Evolutionary conservation across 345 rosid genomes (phyloP).

Genomic region (Punica granatum): DNA sequence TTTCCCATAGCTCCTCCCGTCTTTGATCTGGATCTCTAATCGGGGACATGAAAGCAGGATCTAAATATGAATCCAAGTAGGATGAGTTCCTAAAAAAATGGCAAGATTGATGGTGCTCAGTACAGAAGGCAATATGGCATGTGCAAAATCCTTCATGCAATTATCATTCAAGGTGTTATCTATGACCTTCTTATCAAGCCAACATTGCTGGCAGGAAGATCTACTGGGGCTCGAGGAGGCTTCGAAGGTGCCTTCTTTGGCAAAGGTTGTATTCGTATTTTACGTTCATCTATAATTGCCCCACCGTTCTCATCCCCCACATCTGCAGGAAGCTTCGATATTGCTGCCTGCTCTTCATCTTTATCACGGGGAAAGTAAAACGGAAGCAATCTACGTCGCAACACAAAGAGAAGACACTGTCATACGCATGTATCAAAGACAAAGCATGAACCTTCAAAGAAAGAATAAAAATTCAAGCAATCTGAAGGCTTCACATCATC

Average conservation of each 20-base stretch:
- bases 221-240: conserved; percentile 51
- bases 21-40: conserved; percentile 96
- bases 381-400: conserved; percentile 68
- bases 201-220: conserved; percentile 61
- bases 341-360: conserved; percentile 83
- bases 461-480: background rate
- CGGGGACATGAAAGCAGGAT: conserved; percentile 96
- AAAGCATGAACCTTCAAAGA: background rate
- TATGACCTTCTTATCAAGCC: conserved; percentile 83
- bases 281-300: conserved; percentile 88
- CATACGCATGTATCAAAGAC: background rate
- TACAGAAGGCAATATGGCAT: background rate
- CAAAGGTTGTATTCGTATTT: conserved; percentile 86
- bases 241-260: conserved; percentile 68
- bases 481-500: background rate
- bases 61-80: conserved; percentile 77
- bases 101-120: background rate
- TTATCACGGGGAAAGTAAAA: conserved; percentile 97
- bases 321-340: conserved; percentile 91
- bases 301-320: conserved; percentile 99
- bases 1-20: conserved; percentile 95
- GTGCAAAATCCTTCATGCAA: background rate
- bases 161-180: background rate
- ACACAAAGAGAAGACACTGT: conserved; percentile 6
- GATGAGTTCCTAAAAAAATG: conserved; percentile 63